Base-by-base conservation (phyloP, 768 basidiomycete species). In the Leucocoprinus leucothites region DNA sequence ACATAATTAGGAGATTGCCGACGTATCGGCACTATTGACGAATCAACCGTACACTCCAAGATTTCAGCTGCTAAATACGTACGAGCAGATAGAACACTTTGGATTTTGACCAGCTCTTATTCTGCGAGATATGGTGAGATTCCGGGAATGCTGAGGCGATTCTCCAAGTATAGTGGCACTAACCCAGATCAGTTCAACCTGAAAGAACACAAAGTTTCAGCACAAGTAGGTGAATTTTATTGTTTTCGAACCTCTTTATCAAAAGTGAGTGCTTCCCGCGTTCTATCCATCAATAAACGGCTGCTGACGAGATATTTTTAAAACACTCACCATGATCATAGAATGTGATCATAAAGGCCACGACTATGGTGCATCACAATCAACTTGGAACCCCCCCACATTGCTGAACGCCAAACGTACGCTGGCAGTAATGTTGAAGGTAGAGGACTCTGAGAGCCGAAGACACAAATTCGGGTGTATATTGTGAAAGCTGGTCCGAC, bases 181-280 rank as follows among this genome's bases (percentile, higher is more conserved):
- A 5, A 63, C 64, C 64, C 64, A 65, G 21, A 63, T 60, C n/a
- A 61, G 58, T 51, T 65, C 57, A 7, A 64, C 56, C 64, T 65
- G n/a, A 21, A 24, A 14, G 11, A 24, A 28, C 9, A 6, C 11
- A 31, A 31, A 5, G 6, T 11, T 11, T 52, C 19, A 48, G 55
- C 8, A 16, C 40, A 21, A 38, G 13, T 16, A 19, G 7, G 19
- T 14, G n/a, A 42, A 24, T 6, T n/a, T 18, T n/a, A 26, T 4
- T 16, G 16, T 9, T 14, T 25, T 18, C 54, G 35, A 43, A 65
- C 64, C 60, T 65, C 64, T 19, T 41, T 48, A 35, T 63, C 64
- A 21, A 65, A 53, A 16, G 63, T 65, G 34, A 63, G 53, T 1
- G 58, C 64, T 65, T 22, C 9, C 5, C 8, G 16, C n/a, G 25